Percentiles rank a stretch among this genome's conserved stretches.
These are phyloP conservation scores for Rhynchosporium agropyri DNA, from an alignment of 2,329 filamentous ascomycete species.

Conservation along the genomic window DNA sequence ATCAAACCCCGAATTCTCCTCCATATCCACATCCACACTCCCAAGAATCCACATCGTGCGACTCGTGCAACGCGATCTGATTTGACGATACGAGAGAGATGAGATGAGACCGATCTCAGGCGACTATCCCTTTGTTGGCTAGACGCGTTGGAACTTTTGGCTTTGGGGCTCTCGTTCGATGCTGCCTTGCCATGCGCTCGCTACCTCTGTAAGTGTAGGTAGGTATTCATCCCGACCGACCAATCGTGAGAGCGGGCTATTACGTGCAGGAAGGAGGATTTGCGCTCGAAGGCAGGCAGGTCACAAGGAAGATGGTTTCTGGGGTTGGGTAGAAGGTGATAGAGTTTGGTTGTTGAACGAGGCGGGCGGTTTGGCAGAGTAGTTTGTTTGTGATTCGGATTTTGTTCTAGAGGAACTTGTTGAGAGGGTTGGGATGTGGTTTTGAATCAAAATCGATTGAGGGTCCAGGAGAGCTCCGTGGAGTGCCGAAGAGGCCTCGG, in stretches of 20 bases:
- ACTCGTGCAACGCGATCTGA: conserved; percentile 24
- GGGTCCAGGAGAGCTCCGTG: conserved; percentile 1
- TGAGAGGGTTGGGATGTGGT: background rate
- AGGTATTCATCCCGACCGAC: background rate
- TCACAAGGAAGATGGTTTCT: conserved; percentile 2
- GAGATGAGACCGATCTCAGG: conserved; percentile 12
- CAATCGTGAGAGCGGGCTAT: conserved; percentile 18
- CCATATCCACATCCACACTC: background rate
- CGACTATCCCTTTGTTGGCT: background rate
- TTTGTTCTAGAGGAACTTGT: background rate
- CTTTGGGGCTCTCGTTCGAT: background rate
- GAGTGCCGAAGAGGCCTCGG: conserved; percentile 10
- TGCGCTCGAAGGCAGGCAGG: background rate
- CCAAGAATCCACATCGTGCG: background rate
- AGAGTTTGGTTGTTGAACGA: background rate
- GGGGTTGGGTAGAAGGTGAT: background rate
- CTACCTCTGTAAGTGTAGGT: too few species aligned
- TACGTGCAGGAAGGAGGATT: conserved; percentile 20
- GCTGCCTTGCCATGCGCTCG: background rate
- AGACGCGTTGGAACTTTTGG: background rate
- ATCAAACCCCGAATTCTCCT: background rate
- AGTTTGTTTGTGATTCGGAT: background rate
- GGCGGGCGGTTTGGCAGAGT: background rate
- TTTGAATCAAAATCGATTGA: background rate
- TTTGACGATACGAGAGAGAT: conserved; percentile 15